These are phyloP conservation scores for Scheffersomyces lignosus DNA, from an alignment of 805 yeast species.

Conservation along the genomic window DNA sequence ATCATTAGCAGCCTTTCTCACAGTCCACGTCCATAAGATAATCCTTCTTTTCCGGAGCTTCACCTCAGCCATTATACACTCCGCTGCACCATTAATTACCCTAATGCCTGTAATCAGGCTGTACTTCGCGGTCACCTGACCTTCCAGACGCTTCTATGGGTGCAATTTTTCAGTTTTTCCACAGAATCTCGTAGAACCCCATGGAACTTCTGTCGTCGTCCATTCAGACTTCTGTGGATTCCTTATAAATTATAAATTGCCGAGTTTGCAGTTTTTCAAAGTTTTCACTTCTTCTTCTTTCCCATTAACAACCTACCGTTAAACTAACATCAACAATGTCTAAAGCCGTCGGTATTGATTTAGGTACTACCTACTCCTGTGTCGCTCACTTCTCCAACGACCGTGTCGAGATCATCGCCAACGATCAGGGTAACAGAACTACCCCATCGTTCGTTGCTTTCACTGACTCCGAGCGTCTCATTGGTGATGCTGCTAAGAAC, in stretches of 20 bases:
- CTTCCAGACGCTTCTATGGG: constrained; percentile 6
- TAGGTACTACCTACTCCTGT: constrained; percentile 35
- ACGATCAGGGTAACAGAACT: constrained; percentile 36
- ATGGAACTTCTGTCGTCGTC: constrained; percentile 6
- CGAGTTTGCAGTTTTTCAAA: no score
- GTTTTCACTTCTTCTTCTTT: constrained; percentile 6
- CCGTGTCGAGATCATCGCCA: constrained; percentile 33
- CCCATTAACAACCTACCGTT: neutral
- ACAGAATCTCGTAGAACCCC: constrained; percentile 12
- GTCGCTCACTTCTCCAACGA: constrained; percentile 34
- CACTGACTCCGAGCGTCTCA: constrained; percentile 34
- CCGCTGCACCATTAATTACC: no score
- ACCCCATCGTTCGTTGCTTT: constrained; percentile 34
- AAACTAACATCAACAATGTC: constrained; percentile 21
- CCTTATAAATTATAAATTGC: no score
- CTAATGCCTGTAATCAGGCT: no score
- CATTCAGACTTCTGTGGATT: no score
- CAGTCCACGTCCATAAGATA: no score
- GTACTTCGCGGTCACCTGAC: neutral
- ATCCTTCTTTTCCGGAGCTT: no score
- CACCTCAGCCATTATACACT: no score
- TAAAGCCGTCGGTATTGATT: constrained; percentile 34
- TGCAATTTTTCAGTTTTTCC: constrained; percentile 4
- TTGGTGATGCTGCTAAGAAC: constrained; percentile 36
- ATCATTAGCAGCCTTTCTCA: no score